phyloP scores from a whole-genome alignment of 495 filamentous ascomycete genomes.

The Astrothelium macrocarpum region DNA sequence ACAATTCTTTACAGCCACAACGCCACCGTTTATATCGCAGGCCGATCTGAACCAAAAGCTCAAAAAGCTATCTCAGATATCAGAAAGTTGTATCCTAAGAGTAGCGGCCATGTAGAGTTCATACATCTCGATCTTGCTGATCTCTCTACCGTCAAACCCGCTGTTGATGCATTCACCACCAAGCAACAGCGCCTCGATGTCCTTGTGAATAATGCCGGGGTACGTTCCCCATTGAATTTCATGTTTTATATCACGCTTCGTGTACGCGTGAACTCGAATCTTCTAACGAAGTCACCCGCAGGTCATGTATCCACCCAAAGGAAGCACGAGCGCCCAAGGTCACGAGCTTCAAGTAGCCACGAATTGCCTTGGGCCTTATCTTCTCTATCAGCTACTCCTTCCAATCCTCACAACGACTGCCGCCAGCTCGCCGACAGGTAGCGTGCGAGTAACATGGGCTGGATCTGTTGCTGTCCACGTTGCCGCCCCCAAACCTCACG shows the following conservation, averaged over 20 bases:
- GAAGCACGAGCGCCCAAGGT: constrained; percentile 3
- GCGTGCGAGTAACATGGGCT: constrained; percentile 35
- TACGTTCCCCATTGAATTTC: too few species aligned
- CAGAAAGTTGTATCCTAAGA: constrained; percentile 14
- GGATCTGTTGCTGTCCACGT: constrained; percentile 18
- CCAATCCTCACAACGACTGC: constrained; percentile 36
- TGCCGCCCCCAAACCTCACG: constrained; percentile 4
- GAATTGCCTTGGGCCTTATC: constrained; percentile 29
- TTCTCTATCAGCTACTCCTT: constrained; percentile 37
- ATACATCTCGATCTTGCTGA: constrained; percentile 33
- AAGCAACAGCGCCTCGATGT: constrained; percentile 14
- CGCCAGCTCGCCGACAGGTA: constrained; percentile 9
- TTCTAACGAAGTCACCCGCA: too few species aligned
- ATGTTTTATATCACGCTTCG: too few species aligned
- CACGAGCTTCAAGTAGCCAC: constrained; percentile 10
- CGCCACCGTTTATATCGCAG: constrained; percentile 37
- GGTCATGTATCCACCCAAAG: constrained; percentile 33
- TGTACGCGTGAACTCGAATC: too few species aligned
- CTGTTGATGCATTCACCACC: constrained; percentile 4
- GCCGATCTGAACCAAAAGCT: constrained; percentile 35
- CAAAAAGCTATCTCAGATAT: constrained; percentile 30
- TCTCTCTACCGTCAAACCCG: constrained; percentile 9
- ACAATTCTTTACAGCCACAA: constrained; percentile 33
- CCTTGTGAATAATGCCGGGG: constrained; percentile 18
- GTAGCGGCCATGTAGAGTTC: constrained; percentile 17